These are phyloP conservation scores for Termitomyces sp. DNA, from an alignment of 768 basidiomycete species.

Conservation along the genomic window DNA sequence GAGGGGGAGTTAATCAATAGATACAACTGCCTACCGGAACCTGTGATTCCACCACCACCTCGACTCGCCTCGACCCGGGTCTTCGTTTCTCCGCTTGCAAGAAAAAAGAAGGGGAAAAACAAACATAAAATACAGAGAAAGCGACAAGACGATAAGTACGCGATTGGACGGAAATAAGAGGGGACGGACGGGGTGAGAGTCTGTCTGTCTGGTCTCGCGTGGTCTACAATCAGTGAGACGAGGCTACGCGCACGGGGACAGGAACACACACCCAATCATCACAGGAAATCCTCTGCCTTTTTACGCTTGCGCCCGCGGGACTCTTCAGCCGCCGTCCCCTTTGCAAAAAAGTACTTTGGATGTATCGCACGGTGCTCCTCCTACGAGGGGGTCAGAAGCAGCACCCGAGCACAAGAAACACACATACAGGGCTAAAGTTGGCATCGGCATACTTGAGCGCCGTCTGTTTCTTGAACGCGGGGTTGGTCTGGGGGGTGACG, in stretches of 20 bases:
- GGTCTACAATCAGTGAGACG: not conserved
- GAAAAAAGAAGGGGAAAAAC: too few relatives aligned
- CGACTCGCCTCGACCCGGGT: not conserved
- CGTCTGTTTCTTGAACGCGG: constrained; percentile 72
- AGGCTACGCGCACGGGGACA: not conserved
- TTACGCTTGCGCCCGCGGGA: constrained; percentile 79
- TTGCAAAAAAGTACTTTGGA: constrained; percentile 54
- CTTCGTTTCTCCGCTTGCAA: not conserved
- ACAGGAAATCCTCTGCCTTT: constrained; percentile 83
- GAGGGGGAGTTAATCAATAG: not conserved
- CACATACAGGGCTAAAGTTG: constrained; percentile 72
- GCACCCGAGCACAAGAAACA: not conserved
- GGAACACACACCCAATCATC: constrained; percentile 2
- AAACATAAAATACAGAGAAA: not conserved
- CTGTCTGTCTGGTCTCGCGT: not conserved
- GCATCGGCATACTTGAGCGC: constrained; percentile 69
- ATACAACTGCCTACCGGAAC: constrained; percentile 8
- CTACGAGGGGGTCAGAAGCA: constrained; percentile 29
- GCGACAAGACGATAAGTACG: constrained; percentile 2
- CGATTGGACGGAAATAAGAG: constrained; percentile 8
- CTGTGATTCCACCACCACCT: not conserved
- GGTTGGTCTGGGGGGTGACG: constrained; percentile 57
- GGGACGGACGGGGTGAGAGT: constrained; percentile 27
- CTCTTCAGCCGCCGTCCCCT: constrained; percentile 44
- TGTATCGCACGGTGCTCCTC: constrained; percentile 73